Base-by-base conservation (phyloP, 2,329 filamentous ascomycete genomes). In the Penicillium sp. region DNA sequence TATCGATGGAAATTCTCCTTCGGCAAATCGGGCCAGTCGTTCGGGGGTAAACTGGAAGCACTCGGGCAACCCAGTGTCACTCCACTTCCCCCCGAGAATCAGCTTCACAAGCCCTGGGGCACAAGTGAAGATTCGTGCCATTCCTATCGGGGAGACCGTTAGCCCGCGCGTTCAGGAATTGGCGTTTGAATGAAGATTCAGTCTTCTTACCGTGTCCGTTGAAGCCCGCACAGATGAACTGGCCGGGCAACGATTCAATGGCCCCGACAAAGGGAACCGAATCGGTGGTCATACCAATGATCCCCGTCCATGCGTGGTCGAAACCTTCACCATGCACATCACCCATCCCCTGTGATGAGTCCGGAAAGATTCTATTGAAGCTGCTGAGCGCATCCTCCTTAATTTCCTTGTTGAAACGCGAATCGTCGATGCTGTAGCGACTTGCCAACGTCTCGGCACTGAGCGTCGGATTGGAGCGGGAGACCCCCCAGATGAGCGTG, bases 171-270 rank as follows among this genome's bases (percentile, higher is more conserved):
- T 32, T 7, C 3, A 18, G 11, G 7, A 7, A 5, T 9, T 18
- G 18, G 18, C 24, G 11, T 39, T 6, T 6, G 6, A 12, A 35
- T 3, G 12, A 2, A 36, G 6, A 11, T 3, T 34, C 11, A 1
- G 24, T n/a, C 4, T 5, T 39, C 54, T 28, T 35, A 59, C 73
- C 73, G 56, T 76, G 73, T 0, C 73, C 74, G 53, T 76, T 75
- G 49, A 76, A 76, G 0, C 74, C 74, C n/a, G 73, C 74, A 53
- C 73, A 76, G 7, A 77, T 65, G 57, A 66, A 77, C 45, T 77
- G 74, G 4, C 74, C 74, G 8, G 68, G 65, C 6, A 69, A 50
- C 0, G 62, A 63, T 8, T 70, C 62, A 4, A 77, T 57, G 1
- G 58, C 56, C 1, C 74, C 74, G n/a, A 77, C 62, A 49, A 75